phyloP scores from a whole-genome alignment of 768 basidiomycete genomes.

The Candolleomyces efflorescens region DNA sequence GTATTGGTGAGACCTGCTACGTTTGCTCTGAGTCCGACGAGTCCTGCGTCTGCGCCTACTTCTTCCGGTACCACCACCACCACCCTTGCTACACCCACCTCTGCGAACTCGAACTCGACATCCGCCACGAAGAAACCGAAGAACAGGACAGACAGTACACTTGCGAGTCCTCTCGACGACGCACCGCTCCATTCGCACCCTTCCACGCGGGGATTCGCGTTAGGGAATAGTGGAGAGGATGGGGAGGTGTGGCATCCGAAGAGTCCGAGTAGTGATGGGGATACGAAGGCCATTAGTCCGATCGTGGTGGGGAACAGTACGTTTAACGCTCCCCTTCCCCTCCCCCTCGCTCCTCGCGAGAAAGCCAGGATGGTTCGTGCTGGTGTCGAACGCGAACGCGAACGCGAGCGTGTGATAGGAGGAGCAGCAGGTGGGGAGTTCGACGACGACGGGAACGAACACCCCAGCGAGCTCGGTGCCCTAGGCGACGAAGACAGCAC shows the following conservation, averaged over 20 bases:
- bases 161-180: background rate
- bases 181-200: background rate
- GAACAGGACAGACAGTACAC: too few relatives aligned
- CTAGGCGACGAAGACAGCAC: background rate
- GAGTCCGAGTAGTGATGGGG: background rate
- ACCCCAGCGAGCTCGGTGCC: background rate
- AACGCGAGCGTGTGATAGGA: too few relatives aligned
- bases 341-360: too few relatives aligned
- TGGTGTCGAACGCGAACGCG: background rate
- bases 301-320: constrained; percentile 5
- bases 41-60: too few relatives aligned
- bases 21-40: too few relatives aligned
- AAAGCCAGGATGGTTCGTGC: background rate
- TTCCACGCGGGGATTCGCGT: background rate
- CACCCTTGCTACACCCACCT: too few relatives aligned
- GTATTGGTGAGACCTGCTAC: too few relatives aligned
- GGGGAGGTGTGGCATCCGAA: background rate
- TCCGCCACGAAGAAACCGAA: too few relatives aligned
- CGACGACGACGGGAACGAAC: background rate
- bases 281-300: background rate
- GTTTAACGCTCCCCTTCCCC: constrained; percentile 1
- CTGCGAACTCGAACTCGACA: too few relatives aligned
- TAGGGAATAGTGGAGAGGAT: background rate
- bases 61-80: too few relatives aligned
- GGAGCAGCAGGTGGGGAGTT: background rate